phyloP scores from a whole-genome alignment of 495 filamentous ascomycete species.

The Ramalina intermedia region DNA sequence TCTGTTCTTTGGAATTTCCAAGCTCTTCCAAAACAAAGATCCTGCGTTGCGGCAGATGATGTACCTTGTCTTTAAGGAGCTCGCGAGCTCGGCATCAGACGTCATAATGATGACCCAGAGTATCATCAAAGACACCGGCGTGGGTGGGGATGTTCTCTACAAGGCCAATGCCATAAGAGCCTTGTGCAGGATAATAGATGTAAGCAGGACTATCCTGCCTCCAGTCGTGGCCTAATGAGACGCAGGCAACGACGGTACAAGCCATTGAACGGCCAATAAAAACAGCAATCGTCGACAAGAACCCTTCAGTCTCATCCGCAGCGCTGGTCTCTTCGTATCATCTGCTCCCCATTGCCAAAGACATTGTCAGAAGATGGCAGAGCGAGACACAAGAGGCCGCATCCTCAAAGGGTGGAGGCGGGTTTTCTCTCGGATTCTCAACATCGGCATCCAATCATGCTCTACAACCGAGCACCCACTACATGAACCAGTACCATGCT shows the following conservation, averaged over 20 bases:
- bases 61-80: conserved; percentile 92
- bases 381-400: conserved; percentile 97
- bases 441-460: conserved; percentile 51
- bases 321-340: conserved; percentile 97
- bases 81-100: conserved; percentile 92
- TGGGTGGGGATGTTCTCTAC: conserved; percentile 89
- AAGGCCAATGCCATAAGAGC: conserved; percentile 94
- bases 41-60: conserved; percentile 97
- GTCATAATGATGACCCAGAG: conserved; percentile 99
- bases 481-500: conserved; percentile 96
- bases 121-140: conserved; percentile 98
- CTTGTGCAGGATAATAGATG: conserved; percentile 94
- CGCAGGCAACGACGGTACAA: conserved; percentile 85
- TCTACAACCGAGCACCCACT: conserved; percentile 58
- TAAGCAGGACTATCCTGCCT: conserved; percentile 30
- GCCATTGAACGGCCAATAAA: conserved; percentile 97
- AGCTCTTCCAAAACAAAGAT: conserved; percentile 99
- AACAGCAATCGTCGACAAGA: conserved; percentile 98
- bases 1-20: conserved; percentile 98
- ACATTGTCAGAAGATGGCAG: conserved; percentile 95
- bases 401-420: conserved; percentile 71
- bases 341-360: conserved; percentile 85
- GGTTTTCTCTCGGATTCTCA: conserved; percentile 80
- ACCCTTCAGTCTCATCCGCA: conserved; percentile 91
- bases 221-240: conserved; percentile 5